Base-by-base conservation (phyloP, 345 rosid species). In the Sonneratia caseolaris region DNA sequence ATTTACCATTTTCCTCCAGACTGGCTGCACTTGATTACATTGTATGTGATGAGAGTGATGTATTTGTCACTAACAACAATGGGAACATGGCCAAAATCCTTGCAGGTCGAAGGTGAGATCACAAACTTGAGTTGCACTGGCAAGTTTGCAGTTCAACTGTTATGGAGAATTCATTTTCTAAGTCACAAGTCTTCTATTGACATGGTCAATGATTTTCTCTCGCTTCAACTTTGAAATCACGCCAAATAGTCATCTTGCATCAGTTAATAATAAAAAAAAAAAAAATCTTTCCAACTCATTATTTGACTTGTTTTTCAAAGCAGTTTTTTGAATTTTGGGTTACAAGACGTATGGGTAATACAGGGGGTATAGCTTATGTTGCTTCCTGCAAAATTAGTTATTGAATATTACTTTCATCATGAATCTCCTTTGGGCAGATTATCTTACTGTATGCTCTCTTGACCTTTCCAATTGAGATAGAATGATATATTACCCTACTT, bases 11-110 rank as follows among this genome's bases (percentile, higher is more conserved):
- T 75, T 96, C 99, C 66, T 96, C 99, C 65, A 92, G 91, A 73
- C 89, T 91, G 75, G 98, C 99, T 13, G 97, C 98, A 49, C 80
- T 91, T 37, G 99, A 96, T 82, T 91, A 88, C 87, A 89, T 91
- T 47, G 97, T 84, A 70, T 90, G 91, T 69, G 98, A 96, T 40
- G 93, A 92, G 76, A 96, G 99, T 65, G 98, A 96, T 24, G 98
- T 92, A 72, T 96, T 92, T 75, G 86, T 91, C 82, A 88, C 99
- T 37, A 96, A 92, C 64, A 96, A 96, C 71, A 96, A 96, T 61
- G 99, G 98, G 79, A 96, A 96, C 69, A 96, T 96, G 99, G 99
- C 98, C 76, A 96, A 91, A 86, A 91, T 91, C 81, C 98, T 96
- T 72, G 95, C 99, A 11, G 99, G 99, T 70, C 80, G 93, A 86